Evolutionary conservation across 495 filamentous ascomycete species (phyloP).

Genomic region (Talaromyces liani): DNA sequence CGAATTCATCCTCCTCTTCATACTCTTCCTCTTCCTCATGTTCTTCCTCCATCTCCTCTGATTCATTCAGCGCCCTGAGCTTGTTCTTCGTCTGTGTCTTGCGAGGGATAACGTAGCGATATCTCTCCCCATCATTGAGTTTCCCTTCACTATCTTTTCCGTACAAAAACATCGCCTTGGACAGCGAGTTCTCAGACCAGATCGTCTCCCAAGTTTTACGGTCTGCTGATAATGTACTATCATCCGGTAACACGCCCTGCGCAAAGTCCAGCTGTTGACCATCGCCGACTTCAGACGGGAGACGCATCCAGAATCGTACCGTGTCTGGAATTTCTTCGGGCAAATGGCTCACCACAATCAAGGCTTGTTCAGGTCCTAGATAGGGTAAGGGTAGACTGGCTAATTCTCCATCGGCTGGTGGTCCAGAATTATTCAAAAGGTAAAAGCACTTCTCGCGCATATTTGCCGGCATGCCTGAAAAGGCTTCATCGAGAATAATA

Average conservation of each 20-base stretch:
- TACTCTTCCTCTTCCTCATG: neutral
- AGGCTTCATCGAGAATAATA: constrained; percentile 87
- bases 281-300: constrained; percentile 53
- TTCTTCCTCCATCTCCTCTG: neutral
- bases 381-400: neutral
- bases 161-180: neutral
- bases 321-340: constrained; percentile 79
- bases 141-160: neutral
- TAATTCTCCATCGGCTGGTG: constrained; percentile 6
- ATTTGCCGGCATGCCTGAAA: constrained; percentile 77
- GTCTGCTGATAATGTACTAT: neutral
- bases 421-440: constrained; percentile 51
- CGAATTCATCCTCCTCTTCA: neutral
- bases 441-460: constrained; percentile 77
- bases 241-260: constrained; percentile 19
- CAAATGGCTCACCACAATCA: constrained; percentile 85
- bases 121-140: constrained; percentile 2
- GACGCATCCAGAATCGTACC: constrained; percentile 71
- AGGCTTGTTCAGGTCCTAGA: constrained; percentile 60
- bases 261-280: constrained; percentile 27
- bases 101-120: neutral
- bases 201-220: constrained; percentile 1
- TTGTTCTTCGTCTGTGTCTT: neutral
- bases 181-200: constrained; percentile 5
- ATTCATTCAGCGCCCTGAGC: neutral